phyloP scores from a whole-genome alignment of 1,284 basidiomycete genomes.

The Sanguinoderma infundibulare region DNA sequence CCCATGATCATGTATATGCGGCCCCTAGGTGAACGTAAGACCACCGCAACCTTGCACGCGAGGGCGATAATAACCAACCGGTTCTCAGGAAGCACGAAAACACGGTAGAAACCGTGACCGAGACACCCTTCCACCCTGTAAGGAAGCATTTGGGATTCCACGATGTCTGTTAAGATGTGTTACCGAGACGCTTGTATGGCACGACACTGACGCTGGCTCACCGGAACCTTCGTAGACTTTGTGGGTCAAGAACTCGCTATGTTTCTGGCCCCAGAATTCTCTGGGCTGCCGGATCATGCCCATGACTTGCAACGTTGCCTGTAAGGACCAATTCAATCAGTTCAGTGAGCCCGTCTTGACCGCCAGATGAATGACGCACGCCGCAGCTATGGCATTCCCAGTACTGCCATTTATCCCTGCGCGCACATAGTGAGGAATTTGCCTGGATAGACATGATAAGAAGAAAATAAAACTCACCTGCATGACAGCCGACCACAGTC shows the following conservation, averaged over 20 bases:
- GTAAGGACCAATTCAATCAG: not conserved
- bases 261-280: constrained; percentile 45
- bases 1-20: constrained; percentile 63
- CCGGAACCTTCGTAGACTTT: constrained; percentile 28
- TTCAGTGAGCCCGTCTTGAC: not conserved
- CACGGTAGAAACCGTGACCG: constrained; percentile 16
- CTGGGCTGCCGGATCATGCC: constrained; percentile 40
- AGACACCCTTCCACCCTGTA: not conserved
- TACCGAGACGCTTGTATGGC: not conserved
- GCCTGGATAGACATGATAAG: not conserved
- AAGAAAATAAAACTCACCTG: constrained; percentile 49
- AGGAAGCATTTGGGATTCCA: not conserved
- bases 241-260: constrained; percentile 22
- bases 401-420: constrained; percentile 72
- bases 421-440: not conserved
- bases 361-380: constrained; percentile 36
- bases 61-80: constrained; percentile 41
- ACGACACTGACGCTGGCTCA: constrained; percentile 10
- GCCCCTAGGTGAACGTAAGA: constrained; percentile 47
- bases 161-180: constrained; percentile 18
- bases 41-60: not conserved
- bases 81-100: constrained; percentile 48
- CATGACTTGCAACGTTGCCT: constrained; percentile 33
- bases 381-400: constrained; percentile 68
- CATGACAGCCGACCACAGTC: constrained; percentile 72